These are phyloP conservation scores for Nicotiana tomentosiformis DNA, from an alignment of 257 asterid genomes.

Conservation along the genomic window DNA sequence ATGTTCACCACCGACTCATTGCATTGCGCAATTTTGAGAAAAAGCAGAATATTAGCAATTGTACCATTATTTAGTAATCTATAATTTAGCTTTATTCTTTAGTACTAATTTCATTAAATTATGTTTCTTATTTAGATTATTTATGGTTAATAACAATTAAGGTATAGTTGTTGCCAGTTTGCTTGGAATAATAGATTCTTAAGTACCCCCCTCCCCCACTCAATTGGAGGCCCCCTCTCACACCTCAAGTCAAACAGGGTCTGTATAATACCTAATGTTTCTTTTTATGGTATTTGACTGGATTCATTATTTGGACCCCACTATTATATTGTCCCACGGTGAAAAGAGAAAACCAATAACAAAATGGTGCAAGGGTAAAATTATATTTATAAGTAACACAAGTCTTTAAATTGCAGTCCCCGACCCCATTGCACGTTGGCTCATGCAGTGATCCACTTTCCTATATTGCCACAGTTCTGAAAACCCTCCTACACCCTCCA, in stretches of 20 bases:
- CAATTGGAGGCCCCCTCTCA: background rate
- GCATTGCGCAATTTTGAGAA: background rate
- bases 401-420: too few relatives aligned
- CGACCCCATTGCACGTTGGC: too few relatives aligned
- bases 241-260: background rate
- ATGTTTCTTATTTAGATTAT: background rate
- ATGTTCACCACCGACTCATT: constrained; percentile 1
- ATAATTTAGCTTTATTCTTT: background rate
- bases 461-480: too few relatives aligned
- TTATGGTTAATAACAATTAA: constrained; percentile 7
- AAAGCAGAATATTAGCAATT: background rate
- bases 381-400: too few relatives aligned
- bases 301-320: constrained; percentile 11
- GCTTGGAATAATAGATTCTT: constrained; percentile 28
- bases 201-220: background rate
- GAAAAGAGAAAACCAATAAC: background rate
- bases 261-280: background rate
- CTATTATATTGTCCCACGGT: background rate
- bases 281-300: background rate
- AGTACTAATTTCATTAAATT: background rate
- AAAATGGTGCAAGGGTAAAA: background rate
- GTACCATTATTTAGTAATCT: background rate
- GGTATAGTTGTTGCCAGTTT: constrained; percentile 36
- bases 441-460: too few relatives aligned
- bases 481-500: too few relatives aligned